A percentile compares a stretch with the other conserved stretches of the same genome.
phyloP scores from a whole-genome alignment of 441 rosid species.

The Gossypium lobatum region DNA sequence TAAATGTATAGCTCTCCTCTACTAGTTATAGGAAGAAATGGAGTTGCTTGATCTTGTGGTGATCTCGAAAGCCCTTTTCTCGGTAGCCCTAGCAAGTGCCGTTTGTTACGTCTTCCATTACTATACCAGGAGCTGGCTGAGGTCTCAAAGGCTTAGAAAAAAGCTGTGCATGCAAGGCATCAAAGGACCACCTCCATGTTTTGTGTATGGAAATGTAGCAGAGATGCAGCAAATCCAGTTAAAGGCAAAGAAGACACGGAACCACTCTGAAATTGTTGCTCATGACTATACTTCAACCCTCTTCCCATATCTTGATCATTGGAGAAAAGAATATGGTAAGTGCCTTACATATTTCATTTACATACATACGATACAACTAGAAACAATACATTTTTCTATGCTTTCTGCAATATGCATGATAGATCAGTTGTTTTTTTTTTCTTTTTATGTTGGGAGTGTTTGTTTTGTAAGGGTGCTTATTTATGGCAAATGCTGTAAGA shows the following conservation, averaged over 20 bases:
- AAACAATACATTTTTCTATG: neutral
- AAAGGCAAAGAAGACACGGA: conserved; percentile 16
- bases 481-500: neutral
- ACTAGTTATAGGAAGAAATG: neutral
- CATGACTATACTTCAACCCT: conserved; percentile 65
- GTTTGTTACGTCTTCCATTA: neutral
- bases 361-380: neutral
- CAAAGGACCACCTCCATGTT: conserved; percentile 56
- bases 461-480: neutral
- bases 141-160: conserved; percentile 34
- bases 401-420: neutral
- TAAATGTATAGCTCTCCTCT: neutral
- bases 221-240: conserved; percentile 61
- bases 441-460: neutral
- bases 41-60: neutral
- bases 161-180: conserved; percentile 56
- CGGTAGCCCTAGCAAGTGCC: neutral
- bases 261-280: conserved; percentile 31
- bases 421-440: neutral
- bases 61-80: neutral
- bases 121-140: conserved; percentile 19
- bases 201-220: conserved; percentile 51
- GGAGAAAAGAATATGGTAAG: conserved; percentile 72
- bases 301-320: conserved; percentile 67
- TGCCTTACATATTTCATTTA: neutral